These are phyloP conservation scores for Fusarium sp. DNA, from an alignment of 2,329 filamentous ascomycete species.

Conservation along the genomic window DNA sequence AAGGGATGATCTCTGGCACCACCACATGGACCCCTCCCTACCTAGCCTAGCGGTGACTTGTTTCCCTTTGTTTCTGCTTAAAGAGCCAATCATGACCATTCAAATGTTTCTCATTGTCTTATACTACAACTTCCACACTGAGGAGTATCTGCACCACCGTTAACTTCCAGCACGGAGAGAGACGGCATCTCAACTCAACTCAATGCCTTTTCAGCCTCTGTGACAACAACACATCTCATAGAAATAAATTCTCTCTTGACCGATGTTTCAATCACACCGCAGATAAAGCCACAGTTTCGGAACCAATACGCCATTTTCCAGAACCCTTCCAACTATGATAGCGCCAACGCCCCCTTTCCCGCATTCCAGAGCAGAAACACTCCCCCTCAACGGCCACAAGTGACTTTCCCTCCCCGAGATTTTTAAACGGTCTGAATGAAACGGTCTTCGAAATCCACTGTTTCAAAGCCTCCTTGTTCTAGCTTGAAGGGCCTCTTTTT, in stretches of 20 bases:
- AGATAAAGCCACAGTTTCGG: slow-evolving; percentile 11
- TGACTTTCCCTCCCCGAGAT: slow-evolving; percentile 24
- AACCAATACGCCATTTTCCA: slow-evolving; percentile 14
- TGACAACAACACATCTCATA: not conserved
- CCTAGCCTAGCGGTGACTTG: no score
- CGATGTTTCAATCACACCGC: slow-evolving; percentile 5
- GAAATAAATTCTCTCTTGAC: not conserved
- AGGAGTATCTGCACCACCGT: no score
- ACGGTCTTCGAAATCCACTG: slow-evolving; percentile 9
- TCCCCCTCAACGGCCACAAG: slow-evolving; percentile 19
- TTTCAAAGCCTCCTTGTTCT: slow-evolving; percentile 15
- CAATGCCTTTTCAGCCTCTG: not conserved
- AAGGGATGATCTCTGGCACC: not conserved
- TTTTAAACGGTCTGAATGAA: slow-evolving; percentile 18
- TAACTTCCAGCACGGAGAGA: not conserved
- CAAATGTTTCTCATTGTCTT: no score
- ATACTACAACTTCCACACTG: no score
- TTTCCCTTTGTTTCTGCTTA: no score
- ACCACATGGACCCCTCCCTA: not conserved
- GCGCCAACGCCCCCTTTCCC: slow-evolving; percentile 13
- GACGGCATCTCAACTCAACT: not conserved
- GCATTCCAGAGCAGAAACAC: slow-evolving; percentile 27
- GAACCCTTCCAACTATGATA: slow-evolving; percentile 6
- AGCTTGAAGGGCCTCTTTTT: slow-evolving; percentile 7
- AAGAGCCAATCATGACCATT: no score